A percentile compares a stretch with the other conserved stretches of the same genome.
Evolutionary conservation across 1,139 yeast genomes (phyloP).

Genomic region (Hemisphaericaspora subhashii): DNA sequence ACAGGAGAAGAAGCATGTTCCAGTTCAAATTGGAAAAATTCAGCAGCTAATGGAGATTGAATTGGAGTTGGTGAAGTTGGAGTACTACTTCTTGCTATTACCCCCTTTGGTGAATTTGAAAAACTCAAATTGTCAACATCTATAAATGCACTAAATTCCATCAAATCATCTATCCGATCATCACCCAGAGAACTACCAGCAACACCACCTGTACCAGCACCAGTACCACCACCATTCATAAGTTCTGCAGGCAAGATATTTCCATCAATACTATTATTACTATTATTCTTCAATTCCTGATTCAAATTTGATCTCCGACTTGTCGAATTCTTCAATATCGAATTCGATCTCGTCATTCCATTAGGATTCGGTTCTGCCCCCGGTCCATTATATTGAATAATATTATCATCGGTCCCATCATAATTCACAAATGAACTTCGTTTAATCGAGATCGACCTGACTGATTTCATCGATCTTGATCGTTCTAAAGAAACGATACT

Average conservation of each 20-base stretch:
- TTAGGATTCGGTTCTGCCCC: constrained; percentile 16
- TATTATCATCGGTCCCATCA: constrained; percentile 49
- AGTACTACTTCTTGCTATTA: background rate
- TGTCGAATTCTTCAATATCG: constrained; percentile 48
- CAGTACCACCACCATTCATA: background rate
- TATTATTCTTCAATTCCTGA: constrained; percentile 18
- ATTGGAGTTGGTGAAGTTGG: background rate
- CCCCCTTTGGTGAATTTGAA: constrained; percentile 20
- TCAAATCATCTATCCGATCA: constrained; percentile 30
- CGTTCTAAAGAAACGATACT: constrained; percentile 73
- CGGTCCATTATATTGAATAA: constrained; percentile 33
- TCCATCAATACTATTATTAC: constrained; percentile 17
- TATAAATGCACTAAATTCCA: constrained; percentile 66
- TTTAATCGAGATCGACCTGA: constrained; percentile 38
- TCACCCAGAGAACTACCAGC: constrained; percentile 11
- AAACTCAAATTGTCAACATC: constrained; percentile 53
- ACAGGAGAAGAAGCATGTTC: constrained; percentile 1
- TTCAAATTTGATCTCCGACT: constrained; percentile 15
- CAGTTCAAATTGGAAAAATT: background rate
- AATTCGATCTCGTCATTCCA: constrained; percentile 35
- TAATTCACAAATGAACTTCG: constrained; percentile 46
- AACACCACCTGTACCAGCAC: background rate
- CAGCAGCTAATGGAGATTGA: constrained; percentile 2
- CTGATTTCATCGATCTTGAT: constrained; percentile 58
- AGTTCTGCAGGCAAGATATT: constrained; percentile 11